Base-by-base conservation (phyloP, 805 yeast species). In the Wickerhamomyces hampshirensis region DNA sequence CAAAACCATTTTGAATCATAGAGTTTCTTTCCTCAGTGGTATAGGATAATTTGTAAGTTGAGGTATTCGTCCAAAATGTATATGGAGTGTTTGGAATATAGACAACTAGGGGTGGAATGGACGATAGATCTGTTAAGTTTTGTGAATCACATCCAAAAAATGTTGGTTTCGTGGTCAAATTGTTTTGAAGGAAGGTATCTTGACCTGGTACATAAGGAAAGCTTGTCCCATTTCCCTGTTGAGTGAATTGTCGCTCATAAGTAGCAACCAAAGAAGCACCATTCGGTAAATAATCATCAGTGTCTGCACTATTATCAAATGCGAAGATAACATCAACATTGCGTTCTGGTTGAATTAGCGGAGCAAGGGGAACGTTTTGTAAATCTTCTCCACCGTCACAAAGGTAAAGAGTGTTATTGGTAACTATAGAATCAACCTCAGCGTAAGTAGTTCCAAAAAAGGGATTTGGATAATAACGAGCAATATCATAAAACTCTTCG, bases 131-230 rank as follows among this genome's bases (percentile, higher is more conserved):
- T 6, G 88, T 77, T 53, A 80, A 62, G 52, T 84, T 82, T 1
- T 60, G 46, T 5, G 84, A 69, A 53, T 83, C 72, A 60, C 96
- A 86, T 23, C 96, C 96, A 56, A 87, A 87, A 63, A 87, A 86
- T 1, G 82, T 69, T 34, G 95, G 95, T 42, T 62, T 71, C 8
- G 79, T 65, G 12, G 85, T 80, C 44, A 85, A 65, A 39, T 82
- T 82, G 44, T 63, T 49, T 40, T 71, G 69, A 18, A 74, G 52
- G 57, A 85, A 82, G 0, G 88, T 71, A 30, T 68, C 60, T 18
- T 56, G 62, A 55, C 77, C 89, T 10, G 95, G 95, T 37, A 86
- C 89, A 47, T 82, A 75, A 8, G 95, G 95, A 69, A 83, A 84
- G 3, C 80, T 65, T 18, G 84, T 73, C 33, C 75, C 74, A 44